These are phyloP conservation scores for Alternaria metachromatica DNA, from an alignment of 2,329 filamentous ascomycete species.

Conservation along the genomic window DNA sequence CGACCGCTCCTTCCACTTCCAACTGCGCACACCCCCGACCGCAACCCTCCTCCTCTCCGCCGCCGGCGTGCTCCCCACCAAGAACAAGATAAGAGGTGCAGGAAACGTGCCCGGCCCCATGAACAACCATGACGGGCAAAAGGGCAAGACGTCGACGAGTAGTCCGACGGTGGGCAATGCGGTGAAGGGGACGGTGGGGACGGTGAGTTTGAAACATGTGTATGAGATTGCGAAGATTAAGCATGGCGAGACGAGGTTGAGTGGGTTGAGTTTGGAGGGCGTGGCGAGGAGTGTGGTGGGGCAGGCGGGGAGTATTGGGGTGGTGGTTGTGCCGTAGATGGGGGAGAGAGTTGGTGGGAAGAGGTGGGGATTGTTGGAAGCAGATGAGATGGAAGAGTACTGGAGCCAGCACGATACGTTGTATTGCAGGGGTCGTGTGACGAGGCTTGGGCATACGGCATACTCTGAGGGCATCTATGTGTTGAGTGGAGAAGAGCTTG, in stretches of 20 bases:
- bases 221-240: conserved; percentile 99
- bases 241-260: conserved; percentile 58
- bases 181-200: conserved; percentile 79
- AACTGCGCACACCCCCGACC: conserved; percentile 92
- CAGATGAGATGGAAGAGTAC: background rate
- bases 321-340: conserved; percentile 56
- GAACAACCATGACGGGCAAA: conserved; percentile 47
- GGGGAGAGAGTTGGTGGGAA: background rate
- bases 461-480: background rate
- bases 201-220: conserved; percentile 89
- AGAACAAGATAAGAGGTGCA: conserved; percentile 78
- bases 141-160: conserved; percentile 44
- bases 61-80: conserved; percentile 75
- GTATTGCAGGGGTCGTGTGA: background rate
- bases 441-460: rapidly evolving
- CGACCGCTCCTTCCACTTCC: conserved; percentile 92
- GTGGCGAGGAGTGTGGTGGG: conserved; percentile 74
- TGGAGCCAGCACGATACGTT: rapidly evolving
- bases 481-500: background rate
- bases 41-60: conserved; percentile 87
- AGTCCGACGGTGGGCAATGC: conserved; percentile 60
- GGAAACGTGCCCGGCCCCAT: conserved; percentile 58
- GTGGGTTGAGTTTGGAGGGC: conserved; percentile 82
- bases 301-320: conserved; percentile 59
- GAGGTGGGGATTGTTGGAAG: background rate